Evolutionary conservation across 2,329 filamentous ascomycete genomes (phyloP), one percentile per base, ranked within the genome.

Genomic region (Monosporascus sp.): DNA sequence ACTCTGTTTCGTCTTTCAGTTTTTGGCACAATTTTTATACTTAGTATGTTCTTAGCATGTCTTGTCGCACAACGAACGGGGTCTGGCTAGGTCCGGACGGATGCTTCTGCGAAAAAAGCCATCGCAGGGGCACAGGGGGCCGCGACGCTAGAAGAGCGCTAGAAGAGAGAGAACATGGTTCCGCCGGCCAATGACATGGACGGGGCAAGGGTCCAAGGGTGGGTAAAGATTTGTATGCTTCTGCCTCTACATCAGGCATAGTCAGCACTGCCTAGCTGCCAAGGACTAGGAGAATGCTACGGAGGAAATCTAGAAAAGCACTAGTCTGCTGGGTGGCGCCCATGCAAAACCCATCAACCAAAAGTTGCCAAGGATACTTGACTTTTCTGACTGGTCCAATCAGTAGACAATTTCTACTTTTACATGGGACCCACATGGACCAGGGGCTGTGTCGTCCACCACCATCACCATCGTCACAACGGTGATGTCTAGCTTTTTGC

Each of bases 141-240:
- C 61, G 53, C 54, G 45, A 63, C 64, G 62, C 69, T 72, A 72
- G 69, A 72, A 72, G 58, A 57, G 57, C 67, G 64, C 69, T 72
- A 71, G 69, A 72, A 72, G 61, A 61, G 55, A 52, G 48, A 55
- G 53, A 59, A 58, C 53, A 46, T 49, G 48, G 41, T 34, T 14
- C 47, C 38, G 38, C 26, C 34, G 27, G 11, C 64, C 64, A 67
- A 67, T 67, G 58, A 65, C 17, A 50, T 37, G 14, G 52, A 14
- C 16, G 8, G 37, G 43, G 52, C 54, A 2, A 7, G 4, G 43
- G 43, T 14, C 9, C 31, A 14, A 27, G 8, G 24, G 7, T 14
- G 17, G 11, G 43, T 31, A 24, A 31, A 46, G 43, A 46, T 46
- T 31, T 46, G 43, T 22, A 24, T 17, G 27, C 43, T 24, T 45